phyloP scores from a whole-genome alignment of 1,284 basidiomycete species.

The Pyrrhoderma lamaoense region DNA sequence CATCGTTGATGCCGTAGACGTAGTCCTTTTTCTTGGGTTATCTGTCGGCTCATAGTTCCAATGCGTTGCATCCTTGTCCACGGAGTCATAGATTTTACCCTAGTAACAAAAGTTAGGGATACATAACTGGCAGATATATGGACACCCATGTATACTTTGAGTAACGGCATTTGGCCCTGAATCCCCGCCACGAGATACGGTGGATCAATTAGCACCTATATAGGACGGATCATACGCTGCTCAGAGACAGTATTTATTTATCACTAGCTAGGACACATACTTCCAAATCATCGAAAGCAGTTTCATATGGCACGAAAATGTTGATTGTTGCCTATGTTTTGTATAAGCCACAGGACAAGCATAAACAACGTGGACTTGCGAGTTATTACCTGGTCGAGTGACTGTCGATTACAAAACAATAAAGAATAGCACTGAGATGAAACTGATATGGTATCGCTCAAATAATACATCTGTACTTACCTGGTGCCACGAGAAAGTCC shows the following conservation, averaged over 20 bases:
- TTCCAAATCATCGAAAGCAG: conserved; percentile 58
- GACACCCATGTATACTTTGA: conserved; percentile 44
- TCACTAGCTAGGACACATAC: conserved; percentile 32
- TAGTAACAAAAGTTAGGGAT: conserved; percentile 24
- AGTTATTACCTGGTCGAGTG: conserved; percentile 35
- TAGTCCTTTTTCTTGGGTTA: conserved; percentile 58
- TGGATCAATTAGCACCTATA: conserved; percentile 61
- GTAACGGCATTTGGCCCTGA: conserved; percentile 54
- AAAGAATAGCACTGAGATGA: neutral
- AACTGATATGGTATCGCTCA: neutral
- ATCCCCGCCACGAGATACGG: conserved; percentile 65
- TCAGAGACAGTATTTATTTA: too few relatives aligned
- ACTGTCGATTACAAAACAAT: conserved; percentile 24
- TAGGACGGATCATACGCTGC: too few relatives aligned
- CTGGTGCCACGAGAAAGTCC: conserved; percentile 39
- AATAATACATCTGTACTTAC: conserved; percentile 24
- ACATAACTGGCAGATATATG: conserved; percentile 1
- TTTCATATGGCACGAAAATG: conserved; percentile 61
- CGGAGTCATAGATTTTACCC: conserved; percentile 62
- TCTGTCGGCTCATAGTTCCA: conserved; percentile 72
- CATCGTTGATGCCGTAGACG: conserved; percentile 62
- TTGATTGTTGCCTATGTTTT: conserved; percentile 62
- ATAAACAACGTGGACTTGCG: neutral
- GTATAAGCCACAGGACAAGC: conserved; percentile 12
- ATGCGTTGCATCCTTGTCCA: conserved; percentile 54